These are phyloP conservation scores for Penicillium freii DNA, from an alignment of 2,329 filamentous ascomycete species.

Conservation along the genomic window DNA sequence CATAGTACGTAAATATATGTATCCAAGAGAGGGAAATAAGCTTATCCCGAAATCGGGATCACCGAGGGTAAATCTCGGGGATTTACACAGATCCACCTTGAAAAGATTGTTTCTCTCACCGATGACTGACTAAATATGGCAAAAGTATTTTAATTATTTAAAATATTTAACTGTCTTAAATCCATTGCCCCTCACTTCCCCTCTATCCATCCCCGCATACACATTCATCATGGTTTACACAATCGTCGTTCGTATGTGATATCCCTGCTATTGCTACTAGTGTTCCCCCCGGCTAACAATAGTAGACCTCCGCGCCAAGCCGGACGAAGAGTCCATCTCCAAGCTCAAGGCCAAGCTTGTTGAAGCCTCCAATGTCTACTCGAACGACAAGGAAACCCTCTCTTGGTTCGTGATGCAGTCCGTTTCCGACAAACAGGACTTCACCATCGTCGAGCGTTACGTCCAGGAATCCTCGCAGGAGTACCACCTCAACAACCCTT, in stretches of 20 bases:
- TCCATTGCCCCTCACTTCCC: constrained; percentile 12
- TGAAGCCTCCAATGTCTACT: constrained; percentile 71
- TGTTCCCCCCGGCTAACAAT: neutral
- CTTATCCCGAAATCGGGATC: constrained; percentile 12
- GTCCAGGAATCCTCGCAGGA: constrained; percentile 60
- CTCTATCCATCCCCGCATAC: constrained; percentile 2
- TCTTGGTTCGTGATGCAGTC: constrained; percentile 78
- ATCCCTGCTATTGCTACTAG: neutral
- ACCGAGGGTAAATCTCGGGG: constrained; percentile 17
- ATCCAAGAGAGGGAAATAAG: neutral
- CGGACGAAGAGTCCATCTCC: constrained; percentile 60
- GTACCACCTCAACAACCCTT: constrained; percentile 66
- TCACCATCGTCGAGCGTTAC: constrained; percentile 74
- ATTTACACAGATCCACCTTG: constrained; percentile 13
- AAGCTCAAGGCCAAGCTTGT: constrained; percentile 70
- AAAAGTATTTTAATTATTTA: neutral
- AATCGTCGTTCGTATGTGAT: constrained; percentile 31
- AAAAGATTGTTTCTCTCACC: constrained; percentile 13
- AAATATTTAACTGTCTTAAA: neutral
- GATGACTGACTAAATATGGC: constrained; percentile 2
- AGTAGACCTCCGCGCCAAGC: constrained; percentile 62
- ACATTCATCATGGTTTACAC: constrained; percentile 30
- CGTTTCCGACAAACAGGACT: constrained; percentile 64
- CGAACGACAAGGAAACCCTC: constrained; percentile 67
- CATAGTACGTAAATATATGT: neutral